These are phyloP conservation scores for Rhodotorula sp. DNA, from an alignment of 1,284 basidiomycete genomes.

Conservation along the genomic window DNA sequence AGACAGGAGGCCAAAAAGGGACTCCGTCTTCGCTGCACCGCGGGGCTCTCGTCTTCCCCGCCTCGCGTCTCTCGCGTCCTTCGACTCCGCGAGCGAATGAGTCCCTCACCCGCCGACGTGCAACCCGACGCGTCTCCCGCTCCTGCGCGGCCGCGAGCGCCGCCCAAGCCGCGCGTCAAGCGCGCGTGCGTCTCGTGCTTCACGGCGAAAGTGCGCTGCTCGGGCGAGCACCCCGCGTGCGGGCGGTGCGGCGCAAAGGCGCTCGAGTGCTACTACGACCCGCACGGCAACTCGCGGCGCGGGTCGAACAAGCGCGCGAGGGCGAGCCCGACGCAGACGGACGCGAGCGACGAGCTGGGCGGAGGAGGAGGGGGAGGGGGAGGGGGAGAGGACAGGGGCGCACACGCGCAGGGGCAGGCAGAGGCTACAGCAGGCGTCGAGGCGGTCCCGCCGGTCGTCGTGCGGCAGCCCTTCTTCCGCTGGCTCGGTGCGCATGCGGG, in stretches of 20 bases:
- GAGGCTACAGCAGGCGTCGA: background rate
- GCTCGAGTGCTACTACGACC: conserved; percentile 4
- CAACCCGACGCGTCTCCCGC: too few relatives aligned
- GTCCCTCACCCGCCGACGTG: too few relatives aligned
- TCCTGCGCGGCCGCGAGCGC: background rate
- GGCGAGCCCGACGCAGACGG: background rate
- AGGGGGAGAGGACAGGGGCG: background rate
- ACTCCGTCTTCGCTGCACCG: too few relatives aligned
- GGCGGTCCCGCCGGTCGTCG: background rate
- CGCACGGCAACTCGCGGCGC: background rate
- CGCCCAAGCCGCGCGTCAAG: background rate
- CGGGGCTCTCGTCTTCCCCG: too few relatives aligned
- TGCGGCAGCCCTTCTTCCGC: conserved; percentile 15
- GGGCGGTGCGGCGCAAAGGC: background rate
- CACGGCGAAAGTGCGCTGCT: conserved; percentile 13
- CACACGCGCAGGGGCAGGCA: background rate
- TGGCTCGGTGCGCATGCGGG: conserved; percentile 4
- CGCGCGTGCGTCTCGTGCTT: conserved; percentile 16
- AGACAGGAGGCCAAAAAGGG: background rate
- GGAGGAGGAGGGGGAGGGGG: too few relatives aligned
- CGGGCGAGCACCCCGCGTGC: conserved; percentile 8
- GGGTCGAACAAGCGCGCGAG: background rate
- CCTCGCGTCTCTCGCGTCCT: too few relatives aligned
- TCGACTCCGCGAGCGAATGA: too few relatives aligned
- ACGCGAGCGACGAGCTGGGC: background rate